Conservation (phyloP, 768 basidiomycete genomes). For the Boletus subparvulus region DNA sequence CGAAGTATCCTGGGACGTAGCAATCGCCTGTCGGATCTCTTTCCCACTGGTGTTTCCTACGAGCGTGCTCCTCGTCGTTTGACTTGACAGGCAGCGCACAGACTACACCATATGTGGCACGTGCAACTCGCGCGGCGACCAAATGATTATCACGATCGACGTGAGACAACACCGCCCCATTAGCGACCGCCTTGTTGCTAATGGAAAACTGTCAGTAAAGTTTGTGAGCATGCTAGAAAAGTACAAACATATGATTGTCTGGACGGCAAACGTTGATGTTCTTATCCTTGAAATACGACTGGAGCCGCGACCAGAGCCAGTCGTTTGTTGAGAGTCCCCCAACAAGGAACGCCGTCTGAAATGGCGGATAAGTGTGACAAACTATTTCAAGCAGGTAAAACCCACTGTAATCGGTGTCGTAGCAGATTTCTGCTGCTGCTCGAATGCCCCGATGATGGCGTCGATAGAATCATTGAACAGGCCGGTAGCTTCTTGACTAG, state of each 20-base stretch:
- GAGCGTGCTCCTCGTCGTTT: not conserved
- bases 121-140: conserved; percentile 2
- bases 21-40: conserved; percentile 1
- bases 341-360: conserved; percentile 14
- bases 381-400: not conserved
- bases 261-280: conserved; percentile 4
- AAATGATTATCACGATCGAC: not conserved
- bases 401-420: conserved; percentile 1
- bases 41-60: conserved; percentile 10
- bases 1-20: conserved; percentile 16
- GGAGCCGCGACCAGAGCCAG: conserved; percentile 11
- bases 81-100: conserved; percentile 3
- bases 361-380: not conserved
- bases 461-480: conserved; percentile 12
- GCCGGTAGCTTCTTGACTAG: conserved; percentile 9
- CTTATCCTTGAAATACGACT: conserved; percentile 7
- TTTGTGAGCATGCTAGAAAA: not conserved
- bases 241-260: conserved; percentile 7
- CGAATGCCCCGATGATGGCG: conserved; percentile 10
- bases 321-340: conserved; percentile 11
- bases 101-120: conserved; percentile 6
- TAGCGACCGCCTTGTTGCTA: conserved; percentile 11
- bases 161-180: conserved; percentile 9
- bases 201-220: not conserved
- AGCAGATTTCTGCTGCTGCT: conserved; percentile 3